Conservation (phyloP, 352 stramenopile genomes). For the Phytophthora vignae region DNA sequence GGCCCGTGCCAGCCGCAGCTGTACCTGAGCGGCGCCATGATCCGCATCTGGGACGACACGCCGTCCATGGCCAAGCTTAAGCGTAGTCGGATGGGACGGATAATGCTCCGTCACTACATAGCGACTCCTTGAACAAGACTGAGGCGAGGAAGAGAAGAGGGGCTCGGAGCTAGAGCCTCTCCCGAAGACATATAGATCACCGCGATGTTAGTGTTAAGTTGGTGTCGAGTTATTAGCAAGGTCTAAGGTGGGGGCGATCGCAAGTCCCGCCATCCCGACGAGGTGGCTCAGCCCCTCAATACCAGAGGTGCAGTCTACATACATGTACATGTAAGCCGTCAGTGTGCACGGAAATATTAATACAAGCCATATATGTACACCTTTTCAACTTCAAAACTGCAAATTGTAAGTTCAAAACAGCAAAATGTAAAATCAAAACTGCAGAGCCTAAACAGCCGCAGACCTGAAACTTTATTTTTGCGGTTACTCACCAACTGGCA, state of each 20-base stretch:
- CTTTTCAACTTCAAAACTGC: too few relatives aligned
- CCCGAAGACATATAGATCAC: constrained; percentile 2
- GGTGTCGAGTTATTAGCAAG: constrained; percentile 9
- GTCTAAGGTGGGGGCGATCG: background rate
- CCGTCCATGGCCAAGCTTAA: constrained; percentile 37
- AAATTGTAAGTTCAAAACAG: too few relatives aligned
- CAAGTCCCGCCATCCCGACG: background rate
- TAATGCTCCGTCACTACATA: constrained; percentile 37
- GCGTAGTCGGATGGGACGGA: constrained; percentile 30
- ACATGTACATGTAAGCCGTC: background rate
- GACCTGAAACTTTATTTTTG: too few relatives aligned
- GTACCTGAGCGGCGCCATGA: constrained; percentile 30
- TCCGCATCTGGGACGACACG: constrained; percentile 34
- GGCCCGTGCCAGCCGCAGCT: constrained; percentile 45
- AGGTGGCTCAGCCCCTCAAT: background rate
- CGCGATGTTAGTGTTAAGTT: constrained; percentile 2
- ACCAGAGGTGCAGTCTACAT: background rate
- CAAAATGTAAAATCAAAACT: too few relatives aligned
- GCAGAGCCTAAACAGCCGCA: too few relatives aligned
- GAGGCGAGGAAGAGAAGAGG: background rate
- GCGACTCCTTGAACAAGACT: constrained; percentile 6
- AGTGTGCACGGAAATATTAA: background rate
- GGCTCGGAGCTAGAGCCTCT: constrained; percentile 16
- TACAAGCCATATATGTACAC: too few relatives aligned
- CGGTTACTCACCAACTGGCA: too few relatives aligned